Conservation (phyloP, 208 protist species). For the Trypanosoma melophagium region DNA sequence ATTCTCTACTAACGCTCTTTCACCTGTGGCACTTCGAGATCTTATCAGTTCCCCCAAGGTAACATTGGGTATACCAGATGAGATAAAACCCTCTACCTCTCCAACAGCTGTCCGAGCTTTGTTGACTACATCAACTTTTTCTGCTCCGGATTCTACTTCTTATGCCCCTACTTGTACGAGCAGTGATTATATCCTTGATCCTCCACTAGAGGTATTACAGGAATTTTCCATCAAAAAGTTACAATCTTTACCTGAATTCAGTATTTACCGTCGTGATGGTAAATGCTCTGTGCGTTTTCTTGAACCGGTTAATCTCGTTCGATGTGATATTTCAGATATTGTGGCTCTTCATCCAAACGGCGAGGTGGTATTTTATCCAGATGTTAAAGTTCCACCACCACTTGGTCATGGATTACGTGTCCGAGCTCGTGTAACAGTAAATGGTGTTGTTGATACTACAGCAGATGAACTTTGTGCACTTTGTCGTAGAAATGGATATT, state of each 20-base stretch:
- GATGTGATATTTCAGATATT: slow-evolving; percentile 59
- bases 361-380: slow-evolving; percentile 65
- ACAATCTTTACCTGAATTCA: slow-evolving; percentile 51
- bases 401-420: slow-evolving; percentile 55
- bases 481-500: slow-evolving; percentile 29
- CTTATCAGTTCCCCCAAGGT: slow-evolving; percentile 46
- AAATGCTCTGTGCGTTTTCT: slow-evolving; percentile 67
- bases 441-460: slow-evolving; percentile 43
- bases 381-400: slow-evolving; percentile 30
- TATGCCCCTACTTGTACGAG: slow-evolving; percentile 60
- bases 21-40: slow-evolving; percentile 57
- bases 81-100: background rate
- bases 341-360: slow-evolving; percentile 56
- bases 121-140: background rate
- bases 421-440: slow-evolving; percentile 61
- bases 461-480: slow-evolving; percentile 32
- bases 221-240: slow-evolving; percentile 49
- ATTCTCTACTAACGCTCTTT: slow-evolving; percentile 48
- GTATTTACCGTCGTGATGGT: slow-evolving; percentile 57
- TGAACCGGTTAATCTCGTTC: slow-evolving; percentile 80
- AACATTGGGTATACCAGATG: slow-evolving; percentile 24
- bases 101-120: background rate
- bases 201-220: slow-evolving; percentile 55
- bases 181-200: slow-evolving; percentile 55
- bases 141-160: slow-evolving; percentile 12